Evolutionary conservation across 257 asterid genomes (phyloP), one percentile per base, ranked within the genome.

Genomic region (Solanum medicagineum): DNA sequence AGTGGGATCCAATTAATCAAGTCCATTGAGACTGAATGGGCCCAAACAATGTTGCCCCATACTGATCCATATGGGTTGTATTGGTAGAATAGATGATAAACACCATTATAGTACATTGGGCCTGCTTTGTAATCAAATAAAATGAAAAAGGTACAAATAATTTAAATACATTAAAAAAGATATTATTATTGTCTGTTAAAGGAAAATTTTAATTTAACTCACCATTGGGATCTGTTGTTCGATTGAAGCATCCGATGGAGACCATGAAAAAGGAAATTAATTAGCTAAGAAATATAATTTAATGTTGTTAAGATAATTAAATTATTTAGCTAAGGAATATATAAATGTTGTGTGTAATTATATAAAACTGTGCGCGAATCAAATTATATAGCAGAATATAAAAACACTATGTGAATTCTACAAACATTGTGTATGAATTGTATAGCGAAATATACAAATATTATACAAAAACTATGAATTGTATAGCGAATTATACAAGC

Each of bases 41-140:
- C 94, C 94, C 94, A 91, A 10, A 87, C 86, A 20, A 87, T 90
- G 20, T 89, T 87, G 5, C 92, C 92, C 94, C 94, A 91, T 0
- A 90, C 88, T 0, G 93, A 84, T 1, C 94, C 94, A 49, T 85
- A 60, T 6, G 93, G 92, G 49, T 91, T 91, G 83, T 90, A 89
- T 29, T 91, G 93, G 57, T 90, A 91, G 88, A 91, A 90, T 3
- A 91, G 90, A 85, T 91, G 94, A 62, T 91, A 91, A 3, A 89
- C 7, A 40, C 94, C 93, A n/a, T 91, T 91, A 80, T 49, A 90
- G 77, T 87, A 91, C 89, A 90, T 85, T 10, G 94, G 94, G 4
- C 87, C 94, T 91, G 85, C 15, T 49, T 17, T 44, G 8, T 1
- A 26, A 9, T 17, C 26, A 13, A 9, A 10, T 10, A 56, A 83